A percentile compares a stretch with the other conserved stretches of the same genome.
Conservation (phyloP, 2,329 filamentous ascomycete genomes). For the Exserohilum turcica region DNA sequence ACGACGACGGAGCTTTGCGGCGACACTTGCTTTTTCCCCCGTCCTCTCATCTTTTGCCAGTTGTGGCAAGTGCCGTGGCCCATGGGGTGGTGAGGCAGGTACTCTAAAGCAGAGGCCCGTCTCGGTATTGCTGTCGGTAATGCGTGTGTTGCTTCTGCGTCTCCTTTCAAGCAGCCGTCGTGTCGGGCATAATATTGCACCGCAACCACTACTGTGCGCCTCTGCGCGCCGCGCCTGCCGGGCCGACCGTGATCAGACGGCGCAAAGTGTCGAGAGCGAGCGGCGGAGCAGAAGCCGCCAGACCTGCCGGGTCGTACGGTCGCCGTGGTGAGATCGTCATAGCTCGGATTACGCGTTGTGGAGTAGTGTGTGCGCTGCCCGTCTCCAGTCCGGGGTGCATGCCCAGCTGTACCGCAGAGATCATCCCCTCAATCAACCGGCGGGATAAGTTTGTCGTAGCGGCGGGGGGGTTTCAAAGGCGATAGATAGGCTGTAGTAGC, state of each 20-base stretch:
- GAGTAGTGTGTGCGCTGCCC: conserved; percentile 22
- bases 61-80: conserved; percentile 10
- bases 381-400: conserved; percentile 37
- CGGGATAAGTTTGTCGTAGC: conserved; percentile 1
- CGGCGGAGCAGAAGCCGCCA: conserved; percentile 12
- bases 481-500: conserved; percentile 3
- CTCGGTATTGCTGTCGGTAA: too few species aligned
- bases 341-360: conserved; percentile 22
- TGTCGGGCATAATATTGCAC: neutral
- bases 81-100: conserved; percentile 4
- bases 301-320: conserved; percentile 25
- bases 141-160: too few species aligned
- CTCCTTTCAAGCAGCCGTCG: neutral
- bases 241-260: conserved; percentile 15
- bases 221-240: conserved; percentile 7
- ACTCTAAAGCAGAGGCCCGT: neutral
- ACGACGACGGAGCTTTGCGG: conserved; percentile 15
- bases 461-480: neutral
- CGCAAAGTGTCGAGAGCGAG: conserved; percentile 5
- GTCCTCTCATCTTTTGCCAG: too few species aligned
- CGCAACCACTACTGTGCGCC: neutral
- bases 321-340: conserved; percentile 20
- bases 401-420: conserved; percentile 10
- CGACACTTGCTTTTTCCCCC: conserved; percentile 2
- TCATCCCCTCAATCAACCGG: conserved; percentile 10